Conservation (phyloP, 2,329 filamentous ascomycete genomes). For the Xylariaceae sp. region DNA sequence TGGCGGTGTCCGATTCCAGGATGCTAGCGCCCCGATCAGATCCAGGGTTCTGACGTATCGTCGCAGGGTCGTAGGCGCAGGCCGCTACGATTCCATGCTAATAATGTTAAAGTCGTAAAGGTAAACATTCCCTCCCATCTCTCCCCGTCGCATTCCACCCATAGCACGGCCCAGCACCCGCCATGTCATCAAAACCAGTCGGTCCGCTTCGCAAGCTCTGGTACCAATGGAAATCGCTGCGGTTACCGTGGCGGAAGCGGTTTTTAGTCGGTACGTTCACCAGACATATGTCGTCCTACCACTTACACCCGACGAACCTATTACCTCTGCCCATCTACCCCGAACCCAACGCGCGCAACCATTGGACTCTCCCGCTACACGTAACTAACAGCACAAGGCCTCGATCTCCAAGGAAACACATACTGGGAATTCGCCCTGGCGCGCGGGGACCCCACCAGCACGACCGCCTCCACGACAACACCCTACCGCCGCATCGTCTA, state of each 20-base stretch:
- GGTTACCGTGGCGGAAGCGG: slow-evolving; percentile 58
- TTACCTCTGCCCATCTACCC: background rate
- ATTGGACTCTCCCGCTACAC: background rate
- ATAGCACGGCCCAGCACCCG: background rate
- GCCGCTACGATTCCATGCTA: background rate
- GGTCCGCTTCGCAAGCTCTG: slow-evolving; percentile 41
- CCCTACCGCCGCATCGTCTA: slow-evolving; percentile 59
- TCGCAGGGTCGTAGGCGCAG: too few relatives aligned
- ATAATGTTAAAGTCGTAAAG: too few relatives aligned
- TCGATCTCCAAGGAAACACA: slow-evolving; percentile 61
- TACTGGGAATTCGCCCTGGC: slow-evolving; percentile 62
- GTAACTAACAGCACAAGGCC: slow-evolving; percentile 38
- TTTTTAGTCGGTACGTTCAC: slow-evolving; percentile 51
- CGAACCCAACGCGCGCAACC: too few relatives aligned
- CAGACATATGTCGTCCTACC: background rate
- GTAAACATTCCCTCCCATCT: background rate
- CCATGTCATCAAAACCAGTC: slow-evolving; percentile 36
- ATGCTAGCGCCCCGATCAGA: background rate
- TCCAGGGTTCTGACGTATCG: background rate
- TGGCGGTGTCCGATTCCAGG: background rate
- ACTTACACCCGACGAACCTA: too few relatives aligned
- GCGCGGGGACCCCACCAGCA: slow-evolving; percentile 30
- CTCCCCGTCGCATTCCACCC: slow-evolving; percentile 4
- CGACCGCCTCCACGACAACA: too few relatives aligned
- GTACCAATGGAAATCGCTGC: slow-evolving; percentile 58